Conservation (phyloP, 2,329 filamentous ascomycete species). For the Trichoderma endophyticum region DNA sequence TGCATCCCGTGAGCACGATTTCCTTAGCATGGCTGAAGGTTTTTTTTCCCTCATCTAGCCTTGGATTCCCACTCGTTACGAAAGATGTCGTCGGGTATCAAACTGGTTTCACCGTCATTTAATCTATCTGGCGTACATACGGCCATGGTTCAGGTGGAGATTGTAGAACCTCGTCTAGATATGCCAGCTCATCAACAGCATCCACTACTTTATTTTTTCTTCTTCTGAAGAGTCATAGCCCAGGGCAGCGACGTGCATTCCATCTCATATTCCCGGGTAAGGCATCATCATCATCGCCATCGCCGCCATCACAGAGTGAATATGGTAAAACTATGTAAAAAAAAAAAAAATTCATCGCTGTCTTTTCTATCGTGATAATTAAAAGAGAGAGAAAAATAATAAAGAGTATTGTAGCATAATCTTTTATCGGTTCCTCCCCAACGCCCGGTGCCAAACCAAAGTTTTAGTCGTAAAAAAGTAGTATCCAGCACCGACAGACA, state of each 20-base stretch:
- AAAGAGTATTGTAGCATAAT: neutral
- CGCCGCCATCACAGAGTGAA: neutral
- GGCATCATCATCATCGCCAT: neutral
- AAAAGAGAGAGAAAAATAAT: neutral
- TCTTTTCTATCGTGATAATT: slow-evolving; percentile 18
- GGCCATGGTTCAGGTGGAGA: neutral
- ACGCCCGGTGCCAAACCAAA: slow-evolving; percentile 6
- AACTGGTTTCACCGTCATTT: neutral
- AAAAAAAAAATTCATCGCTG: slow-evolving; percentile 1
- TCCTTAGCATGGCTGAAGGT: neutral
- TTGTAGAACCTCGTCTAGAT: neutral
- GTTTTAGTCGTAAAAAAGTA: neutral
- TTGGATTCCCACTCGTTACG: neutral
- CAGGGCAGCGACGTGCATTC: neutral
- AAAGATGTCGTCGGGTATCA: slow-evolving; percentile 1
- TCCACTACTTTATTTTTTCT: neutral
- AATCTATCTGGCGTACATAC: slow-evolving; percentile 11
- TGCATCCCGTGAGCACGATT: neutral
- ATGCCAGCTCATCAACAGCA: neutral
- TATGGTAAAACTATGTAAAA: neutral
- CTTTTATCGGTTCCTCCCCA: slow-evolving; percentile 7
- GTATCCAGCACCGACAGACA: slow-evolving; percentile 16
- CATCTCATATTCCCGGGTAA: neutral
- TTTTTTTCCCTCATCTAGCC: neutral
- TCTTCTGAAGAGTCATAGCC: neutral